Evolutionary conservation across 768 basidiomycete species (phyloP).

Genomic region (Trametes coccinea): DNA sequence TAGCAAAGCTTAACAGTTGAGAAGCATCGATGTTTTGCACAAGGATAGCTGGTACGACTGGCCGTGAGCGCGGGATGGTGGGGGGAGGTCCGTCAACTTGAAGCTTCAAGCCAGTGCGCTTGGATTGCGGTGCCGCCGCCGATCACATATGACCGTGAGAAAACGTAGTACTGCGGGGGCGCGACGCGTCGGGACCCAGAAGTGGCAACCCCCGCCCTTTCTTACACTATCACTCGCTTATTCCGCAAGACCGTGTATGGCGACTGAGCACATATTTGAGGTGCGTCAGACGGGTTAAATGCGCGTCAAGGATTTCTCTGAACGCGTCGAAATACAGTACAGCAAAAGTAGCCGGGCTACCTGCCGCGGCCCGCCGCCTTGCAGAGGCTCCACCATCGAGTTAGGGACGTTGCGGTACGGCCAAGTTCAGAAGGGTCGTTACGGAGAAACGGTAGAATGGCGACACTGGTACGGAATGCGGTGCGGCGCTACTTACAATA

Average conservation of each 20-base stretch:
- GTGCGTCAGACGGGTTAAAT: slow-evolving; percentile 5
- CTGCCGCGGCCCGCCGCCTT: slow-evolving; percentile 65
- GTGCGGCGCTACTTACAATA: too few relatives aligned
- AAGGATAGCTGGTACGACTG: too few relatives aligned
- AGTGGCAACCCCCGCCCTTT: slow-evolving; percentile 8
- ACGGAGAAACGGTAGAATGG: slow-evolving; percentile 72
- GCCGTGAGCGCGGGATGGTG: too few relatives aligned
- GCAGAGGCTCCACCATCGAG: slow-evolving; percentile 54
- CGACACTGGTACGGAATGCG: slow-evolving; percentile 59
- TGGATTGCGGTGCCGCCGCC: too few relatives aligned
- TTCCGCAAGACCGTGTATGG: slow-evolving; percentile 15
- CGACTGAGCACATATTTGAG: slow-evolving; percentile 31
- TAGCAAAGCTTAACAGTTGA: too few relatives aligned
- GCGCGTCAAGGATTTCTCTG: not conserved
- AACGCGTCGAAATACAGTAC: slow-evolving; percentile 47
- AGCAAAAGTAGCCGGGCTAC: slow-evolving; percentile 68
- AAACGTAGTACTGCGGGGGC: not conserved
- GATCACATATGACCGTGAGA: slow-evolving; percentile 15
- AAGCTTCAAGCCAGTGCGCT: too few relatives aligned
- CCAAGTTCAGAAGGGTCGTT: slow-evolving; percentile 41
- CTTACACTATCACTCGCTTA: not conserved
- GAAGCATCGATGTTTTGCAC: too few relatives aligned
- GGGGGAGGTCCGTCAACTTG: too few relatives aligned
- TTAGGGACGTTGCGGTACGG: slow-evolving; percentile 70
- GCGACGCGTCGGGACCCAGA: slow-evolving; percentile 21